Base-by-base conservation (phyloP, 768 basidiomycete species). In the Tylopilus intermedius region DNA sequence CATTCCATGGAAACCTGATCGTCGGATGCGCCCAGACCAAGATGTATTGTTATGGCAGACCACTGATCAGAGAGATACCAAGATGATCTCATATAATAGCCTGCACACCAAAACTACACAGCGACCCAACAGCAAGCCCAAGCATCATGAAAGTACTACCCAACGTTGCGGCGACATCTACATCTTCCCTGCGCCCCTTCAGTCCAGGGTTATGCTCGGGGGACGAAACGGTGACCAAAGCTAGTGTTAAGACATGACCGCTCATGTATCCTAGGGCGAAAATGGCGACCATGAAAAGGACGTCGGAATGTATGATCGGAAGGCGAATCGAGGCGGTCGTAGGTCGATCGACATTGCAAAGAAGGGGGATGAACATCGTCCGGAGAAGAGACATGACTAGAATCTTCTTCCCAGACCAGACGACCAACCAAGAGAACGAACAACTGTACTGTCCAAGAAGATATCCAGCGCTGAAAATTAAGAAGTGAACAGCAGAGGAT, bases 151-250 rank as follows among this genome's bases (percentile, higher is more conserved):
- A 88, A 70, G 93, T 92, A 60, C 78, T 83, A 8, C 81, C 82
- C 14, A 94, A 76, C 0, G 86, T 88, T 4, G 90, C 91, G 5
- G 89, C 90, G 8, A 87, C 77, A 60, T 94, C 90, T n/a, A 92
- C 86, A 63, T 93, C 88, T 53, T 88, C 85, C 48, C 75, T 74
- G 45, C 79, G 73, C 1, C 84, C 83, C 91, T 84, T 54, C 83
- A 80, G 3, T 87, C 45, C 21, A 9, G 51, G 51, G 18, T 52
- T 52, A 18, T 47, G 30, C 51, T 52, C 39, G 38, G 45, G 68
- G 3, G 89, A 91, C 1, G 91, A 81, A 6, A 86, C 88, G 29
- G 86, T 74, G 73, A 94, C 91, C 82, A 92, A 82, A 64, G 83
- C 83, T 51, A 88, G 58, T 53, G 85, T 87, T 8, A 82, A 81